Evolutionary conservation across 2,329 filamentous ascomycete genomes (phyloP), one percentile per base, ranked within the genome.

Genomic region (Exophiala oligosperma): DNA sequence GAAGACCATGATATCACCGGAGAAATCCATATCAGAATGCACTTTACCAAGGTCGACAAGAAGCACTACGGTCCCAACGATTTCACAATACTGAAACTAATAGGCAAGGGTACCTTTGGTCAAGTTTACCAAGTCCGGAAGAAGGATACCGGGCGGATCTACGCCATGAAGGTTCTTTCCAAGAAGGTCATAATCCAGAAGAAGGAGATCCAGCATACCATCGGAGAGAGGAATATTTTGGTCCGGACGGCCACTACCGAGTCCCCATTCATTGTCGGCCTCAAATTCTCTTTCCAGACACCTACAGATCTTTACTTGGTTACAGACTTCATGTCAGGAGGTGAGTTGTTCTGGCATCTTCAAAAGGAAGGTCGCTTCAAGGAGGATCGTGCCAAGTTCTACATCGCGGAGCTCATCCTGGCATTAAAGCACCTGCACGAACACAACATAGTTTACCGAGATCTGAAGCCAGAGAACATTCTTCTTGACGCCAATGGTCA

Each of bases 161-260:
- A 99, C 70, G 94, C 94, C 62, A 99, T 99, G 94, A 99, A 99
- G 76, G 93, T 99, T 1, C 80, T 99, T 32, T 97, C 94, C 51
- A 99, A 99, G 82, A 99, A 99, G 81, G 94, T 99, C 53, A 99
- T 99, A 69, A 94, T 99, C 26, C 94, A 99, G 77, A 99, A 99
- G 84, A 99, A 99, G 76, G 94, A 99, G 74, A 92, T 99, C 50
- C 92, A 93, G 14, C 94, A 99, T 72, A 99, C 94, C 0, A 87
- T 99, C 38, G 94, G 94, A 65, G 94, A 99, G 76, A 86, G 94
- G 60, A 99, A 99, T 71, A 99, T 99, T 65, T 81, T 99, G 49
- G 94, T 99, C 41, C 89, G 94, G 64, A 99, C 94, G 3, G 94
- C 94, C 28, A 97, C 90, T 76, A 88, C 93, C 0, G 92, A 97